Conservation (phyloP, 1,139 yeast species). For the Suhomyces coccinellae region DNA sequence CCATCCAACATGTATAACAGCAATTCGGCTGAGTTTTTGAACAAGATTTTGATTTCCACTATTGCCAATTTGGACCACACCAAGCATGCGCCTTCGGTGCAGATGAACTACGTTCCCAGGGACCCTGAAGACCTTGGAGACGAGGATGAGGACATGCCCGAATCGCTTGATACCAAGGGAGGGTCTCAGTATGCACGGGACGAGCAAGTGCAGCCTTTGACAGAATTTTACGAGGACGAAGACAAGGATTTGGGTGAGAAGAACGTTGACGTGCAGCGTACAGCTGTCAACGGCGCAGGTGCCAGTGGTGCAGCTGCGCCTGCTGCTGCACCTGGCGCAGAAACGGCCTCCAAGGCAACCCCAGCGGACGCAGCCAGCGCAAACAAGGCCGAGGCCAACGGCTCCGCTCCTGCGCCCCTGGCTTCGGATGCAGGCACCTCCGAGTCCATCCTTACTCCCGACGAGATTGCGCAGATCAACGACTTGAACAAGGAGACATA, state of each 20-base stretch:
- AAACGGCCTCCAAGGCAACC: not conserved
- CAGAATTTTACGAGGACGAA: constrained; percentile 67
- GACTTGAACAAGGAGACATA: constrained; percentile 9
- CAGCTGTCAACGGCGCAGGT: not conserved
- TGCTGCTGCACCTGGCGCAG: not conserved
- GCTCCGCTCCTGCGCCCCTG: not conserved
- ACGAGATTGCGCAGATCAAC: constrained; percentile 10
- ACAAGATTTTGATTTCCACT: constrained; percentile 77
- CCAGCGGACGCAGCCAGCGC: not conserved
- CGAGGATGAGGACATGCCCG: constrained; percentile 59
- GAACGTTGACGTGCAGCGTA: constrained; percentile 15
- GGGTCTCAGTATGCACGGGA: constrained; percentile 86
- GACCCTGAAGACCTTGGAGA: constrained; percentile 77
- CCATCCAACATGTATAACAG: constrained; percentile 97
- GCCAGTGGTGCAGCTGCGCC: too few species aligned
- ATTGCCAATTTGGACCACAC: constrained; percentile 80
- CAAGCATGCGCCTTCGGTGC: constrained; percentile 94
- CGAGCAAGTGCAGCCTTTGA: constrained; percentile 61
- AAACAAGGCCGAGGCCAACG: not conserved
- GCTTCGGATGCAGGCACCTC: constrained; percentile 10
- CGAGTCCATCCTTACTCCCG: constrained; percentile 10
- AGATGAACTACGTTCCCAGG: constrained; percentile 84
- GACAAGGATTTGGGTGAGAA: constrained; percentile 50
- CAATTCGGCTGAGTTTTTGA: constrained; percentile 90
- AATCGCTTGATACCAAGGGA: constrained; percentile 82